phyloP scores from a whole-genome alignment of 2,329 filamentous ascomycete genomes.

The Fusarium avenaceum region DNA sequence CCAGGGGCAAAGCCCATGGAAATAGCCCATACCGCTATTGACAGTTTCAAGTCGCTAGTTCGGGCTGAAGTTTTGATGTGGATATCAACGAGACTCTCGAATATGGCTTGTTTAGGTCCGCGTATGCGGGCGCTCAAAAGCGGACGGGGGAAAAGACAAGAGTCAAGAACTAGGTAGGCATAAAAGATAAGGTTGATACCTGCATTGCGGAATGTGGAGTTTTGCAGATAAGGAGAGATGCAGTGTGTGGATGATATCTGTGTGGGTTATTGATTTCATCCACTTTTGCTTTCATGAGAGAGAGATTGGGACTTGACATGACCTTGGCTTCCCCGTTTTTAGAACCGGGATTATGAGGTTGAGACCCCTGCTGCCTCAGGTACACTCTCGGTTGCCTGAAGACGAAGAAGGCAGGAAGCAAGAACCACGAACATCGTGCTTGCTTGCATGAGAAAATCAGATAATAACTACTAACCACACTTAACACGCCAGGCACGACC shows the following conservation, averaged over 20 bases:
- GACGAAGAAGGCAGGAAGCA: not conserved
- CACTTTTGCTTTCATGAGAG: not conserved
- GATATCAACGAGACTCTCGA: conserved; percentile 12
- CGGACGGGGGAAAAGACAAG: not conserved
- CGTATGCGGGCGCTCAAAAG: conserved; percentile 1
- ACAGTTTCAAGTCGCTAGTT: conserved; percentile 9
- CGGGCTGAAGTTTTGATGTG: conserved; percentile 14
- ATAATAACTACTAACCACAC: not conserved
- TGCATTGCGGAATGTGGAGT: conserved; percentile 37
- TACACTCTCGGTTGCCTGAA: not conserved
- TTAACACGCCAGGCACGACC: conserved; percentile 11
- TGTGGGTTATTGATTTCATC: conserved; percentile 15
- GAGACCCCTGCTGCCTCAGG: conserved; percentile 5
- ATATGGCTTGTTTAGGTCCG: conserved; percentile 16
- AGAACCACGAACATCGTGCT: not conserved
- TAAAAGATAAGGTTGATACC: conserved; percentile 37
- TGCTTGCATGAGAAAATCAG: conserved; percentile 7
- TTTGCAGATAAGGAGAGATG: conserved; percentile 29
- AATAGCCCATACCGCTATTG: conserved; percentile 7
- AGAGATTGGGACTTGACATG: not conserved
- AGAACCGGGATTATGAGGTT: not conserved
- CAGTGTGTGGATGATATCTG: conserved; percentile 21
- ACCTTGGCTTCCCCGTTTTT: not conserved
- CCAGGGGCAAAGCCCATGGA: conserved; percentile 14
- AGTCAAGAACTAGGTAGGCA: conserved; percentile 1